Base-by-base conservation (phyloP, 2,329 filamentous ascomycete genomes). In the Chaetomiaceae sp. region DNA sequence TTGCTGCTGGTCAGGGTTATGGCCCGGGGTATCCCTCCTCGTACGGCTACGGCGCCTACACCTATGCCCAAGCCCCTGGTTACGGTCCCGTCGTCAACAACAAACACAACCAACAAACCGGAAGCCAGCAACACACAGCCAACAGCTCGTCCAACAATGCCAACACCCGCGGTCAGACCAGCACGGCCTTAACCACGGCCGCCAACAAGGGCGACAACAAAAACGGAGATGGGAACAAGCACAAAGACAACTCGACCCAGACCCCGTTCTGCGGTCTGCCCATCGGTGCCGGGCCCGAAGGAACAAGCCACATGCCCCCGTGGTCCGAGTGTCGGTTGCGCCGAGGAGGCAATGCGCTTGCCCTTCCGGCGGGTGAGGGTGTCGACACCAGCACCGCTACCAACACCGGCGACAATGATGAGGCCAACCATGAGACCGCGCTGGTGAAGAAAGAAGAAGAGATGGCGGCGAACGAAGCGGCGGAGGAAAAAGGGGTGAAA, bases 221-320 rank as follows among this genome's bases (percentile, higher is more conserved):
- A 10, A 10, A 27, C 7, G 10, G 16, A 14, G 43, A 4, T 5
- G n/a, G 25, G 17, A n/a, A 8, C 5, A 20, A 19, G 7, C 12
- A 30, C 8, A 31, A 6, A 27, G 44, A 5, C 14, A 17, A 2
- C 16, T 19, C 12, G 23, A n/a, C 1, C 7, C 25, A 13, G 25
- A 1, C 10, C 62, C 48, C 66, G 0, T 55, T 70, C 21, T 66
- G 63, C 6, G 70, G 69, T 2, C 62, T 72, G 1, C 71, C 71
- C 17, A 58, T 73, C 16, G 71, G 70, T 20, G 70, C 70, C 17
- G 71, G 71, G 0, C 70, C 71, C 7, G 71, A 73, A 56, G 68
- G 67, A 14, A 56, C 62, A 12, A 56, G 60, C 0, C 68, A 71
- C 55, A 60, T 66, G 51, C 62, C 65, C 2, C 25, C 52, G 2